Conservation (phyloP, 202 grass and related monocot species). For the Panicum virgatum region DNA sequence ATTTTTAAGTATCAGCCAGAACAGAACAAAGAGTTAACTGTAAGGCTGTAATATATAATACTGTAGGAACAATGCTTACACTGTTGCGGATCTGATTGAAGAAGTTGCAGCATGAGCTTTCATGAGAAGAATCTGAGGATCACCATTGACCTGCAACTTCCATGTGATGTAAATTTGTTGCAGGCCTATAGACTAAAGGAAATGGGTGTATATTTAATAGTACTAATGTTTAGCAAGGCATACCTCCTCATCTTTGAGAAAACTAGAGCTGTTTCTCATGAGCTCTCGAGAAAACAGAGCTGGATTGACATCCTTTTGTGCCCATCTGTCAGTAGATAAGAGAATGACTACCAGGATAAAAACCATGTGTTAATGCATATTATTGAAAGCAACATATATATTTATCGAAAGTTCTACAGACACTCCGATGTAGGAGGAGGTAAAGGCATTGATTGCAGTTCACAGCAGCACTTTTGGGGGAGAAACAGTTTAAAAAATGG, state of each 20-base stretch:
- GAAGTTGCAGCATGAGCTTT: slow-evolving; percentile 89
- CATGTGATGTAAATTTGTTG: slow-evolving; percentile 14
- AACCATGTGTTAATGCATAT: slow-evolving; percentile 61
- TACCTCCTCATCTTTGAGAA: slow-evolving; percentile 80
- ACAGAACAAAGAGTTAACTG: slow-evolving; percentile 12
- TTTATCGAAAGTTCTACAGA: slow-evolving; percentile 22
- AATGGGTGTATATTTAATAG: neutral
- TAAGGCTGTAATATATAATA: slow-evolving; percentile 30
- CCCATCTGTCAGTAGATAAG: slow-evolving; percentile 90
- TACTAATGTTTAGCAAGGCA: neutral
- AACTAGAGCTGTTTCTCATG: slow-evolving; percentile 71
- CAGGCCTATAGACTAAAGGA: neutral
- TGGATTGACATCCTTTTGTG: slow-evolving; percentile 84
- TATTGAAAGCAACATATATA: slow-evolving; percentile 17
- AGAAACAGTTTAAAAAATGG: slow-evolving; percentile 8
- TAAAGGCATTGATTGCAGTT: neutral
- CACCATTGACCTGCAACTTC: slow-evolving; percentile 56
- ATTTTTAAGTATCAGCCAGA: neutral
- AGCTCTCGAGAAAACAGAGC: slow-evolving; percentile 89
- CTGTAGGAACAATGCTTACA: slow-evolving; percentile 50
- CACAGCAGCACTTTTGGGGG: neutral
- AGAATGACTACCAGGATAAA: slow-evolving; percentile 81
- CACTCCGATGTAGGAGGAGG: neutral
- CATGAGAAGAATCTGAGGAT: slow-evolving; percentile 87
- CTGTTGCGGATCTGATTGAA: slow-evolving; percentile 81